phyloP scores from a whole-genome alignment of 306 rosid species.

The Alnus rubra region DNA sequence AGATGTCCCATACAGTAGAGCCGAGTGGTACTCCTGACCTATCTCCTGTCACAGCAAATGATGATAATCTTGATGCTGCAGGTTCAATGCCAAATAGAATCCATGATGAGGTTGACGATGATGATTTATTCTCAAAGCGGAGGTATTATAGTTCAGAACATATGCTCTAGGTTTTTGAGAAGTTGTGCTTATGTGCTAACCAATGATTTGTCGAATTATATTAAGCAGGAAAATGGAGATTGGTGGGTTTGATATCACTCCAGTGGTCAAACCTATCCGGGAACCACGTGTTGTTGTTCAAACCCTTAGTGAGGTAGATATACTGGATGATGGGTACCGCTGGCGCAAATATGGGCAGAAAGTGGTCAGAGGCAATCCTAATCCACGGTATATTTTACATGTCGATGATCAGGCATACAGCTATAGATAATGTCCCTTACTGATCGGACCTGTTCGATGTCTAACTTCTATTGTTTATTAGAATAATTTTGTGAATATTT shows the following conservation, averaged over 20 bases:
- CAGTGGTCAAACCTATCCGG: constrained; percentile 87
- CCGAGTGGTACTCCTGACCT: constrained; percentile 60
- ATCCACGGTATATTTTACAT: constrained; percentile 74
- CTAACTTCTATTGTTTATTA: constrained; percentile 1
- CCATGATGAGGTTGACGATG: constrained; percentile 75
- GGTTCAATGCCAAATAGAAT: constrained; percentile 52
- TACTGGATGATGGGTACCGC: constrained; percentile 98
- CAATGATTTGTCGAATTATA: constrained; percentile 17
- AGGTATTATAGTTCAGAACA: constrained; percentile 52
- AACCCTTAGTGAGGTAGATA: constrained; percentile 96
- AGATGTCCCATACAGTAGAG: constrained; percentile 50
- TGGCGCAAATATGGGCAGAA: constrained; percentile 99
- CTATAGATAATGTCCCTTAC: background rate
- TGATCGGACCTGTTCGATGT: constrained; percentile 18
- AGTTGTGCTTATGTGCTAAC: constrained; percentile 26
- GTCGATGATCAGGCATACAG: constrained; percentile 21
- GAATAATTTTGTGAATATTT: constrained; percentile 9
- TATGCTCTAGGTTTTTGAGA: constrained; percentile 21
- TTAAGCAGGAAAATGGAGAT: constrained; percentile 79
- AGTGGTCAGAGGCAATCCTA: constrained; percentile 98
- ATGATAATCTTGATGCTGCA: constrained; percentile 56
- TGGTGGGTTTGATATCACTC: constrained; percentile 64
- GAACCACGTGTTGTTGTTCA: constrained; percentile 99
- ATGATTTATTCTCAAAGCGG: constrained; percentile 78
- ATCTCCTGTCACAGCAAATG: constrained; percentile 52